Base-by-base conservation (phyloP, 352 stramenopile species). In the Phytophthora ohioensis region DNA sequence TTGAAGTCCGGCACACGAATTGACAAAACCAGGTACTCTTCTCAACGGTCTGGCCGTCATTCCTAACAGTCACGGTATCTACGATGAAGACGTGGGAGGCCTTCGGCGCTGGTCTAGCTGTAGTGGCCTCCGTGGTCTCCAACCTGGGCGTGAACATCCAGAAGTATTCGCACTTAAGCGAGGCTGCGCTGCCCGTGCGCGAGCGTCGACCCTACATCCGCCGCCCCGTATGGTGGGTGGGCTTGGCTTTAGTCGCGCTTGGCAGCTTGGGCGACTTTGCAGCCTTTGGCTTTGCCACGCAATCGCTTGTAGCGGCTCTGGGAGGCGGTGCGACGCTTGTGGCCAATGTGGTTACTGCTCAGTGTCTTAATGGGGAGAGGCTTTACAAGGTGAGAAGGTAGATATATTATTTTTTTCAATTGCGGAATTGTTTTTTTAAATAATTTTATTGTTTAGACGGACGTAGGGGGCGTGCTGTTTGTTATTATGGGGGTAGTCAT, bases 61-160 rank as follows among this genome's bases (percentile, higher is more conserved):
- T 64, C 47, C 39, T 34, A 65, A 64, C 39, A 61, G 38, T 51
- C 47, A 56, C n/a, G 39, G 31, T 13, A 46, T 45, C 21, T 5
- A 42, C 13, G 15, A 91, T 93, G 84, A 78, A 82, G 69, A 76
- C 88, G 45, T 89, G 78, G 74, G 88, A 96, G 76, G 81, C 85
- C n/a, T 91, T 96, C 43, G 91, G 91, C 56, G 91, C 90, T 32
- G 75, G 71, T 47, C 73, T 97, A 60, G 87, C 87, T 13, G 87
- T 97, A 21, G 80, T 86, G 36, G 85, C 87, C 11, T 96, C 90
- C 49, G 69, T 97, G 38, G 61, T 97, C 43, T 96, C 88, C 34
- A 98, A 98, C 57, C 67, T 98, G 31, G 92, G 92, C 61, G 88
- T 97, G 35, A 97, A 97, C 64, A 84, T 96, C 34, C 89, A 97